Evolutionary conservation across 345 rosid species (phyloP).

Genomic region (Gynandropsis gynandra): DNA sequence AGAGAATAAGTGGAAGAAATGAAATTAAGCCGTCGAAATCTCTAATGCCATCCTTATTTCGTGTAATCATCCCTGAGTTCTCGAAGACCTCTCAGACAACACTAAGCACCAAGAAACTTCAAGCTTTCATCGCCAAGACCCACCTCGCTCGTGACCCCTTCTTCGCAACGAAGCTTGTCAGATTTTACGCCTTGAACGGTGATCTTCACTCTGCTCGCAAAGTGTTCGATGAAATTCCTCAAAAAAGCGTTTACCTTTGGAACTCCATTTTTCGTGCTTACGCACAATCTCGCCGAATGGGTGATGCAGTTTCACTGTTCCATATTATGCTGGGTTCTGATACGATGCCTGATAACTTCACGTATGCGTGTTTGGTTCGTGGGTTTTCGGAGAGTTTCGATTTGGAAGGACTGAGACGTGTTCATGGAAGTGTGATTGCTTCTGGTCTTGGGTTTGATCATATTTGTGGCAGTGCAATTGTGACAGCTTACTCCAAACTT

Average conservation of each 20-base stretch:
- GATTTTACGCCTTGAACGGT: conserved; percentile 44
- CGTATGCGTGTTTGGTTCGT: conserved; percentile 61
- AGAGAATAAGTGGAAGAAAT: too few relatives aligned
- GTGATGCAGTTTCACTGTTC: conserved; percentile 34
- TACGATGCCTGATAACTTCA: conserved; percentile 59
- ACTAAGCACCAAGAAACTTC: conserved; percentile 50
- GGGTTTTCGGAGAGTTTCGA: conserved; percentile 49
- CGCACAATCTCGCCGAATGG: conserved; percentile 38
- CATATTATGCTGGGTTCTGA: conserved; percentile 40
- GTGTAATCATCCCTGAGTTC: conserved; percentile 39
- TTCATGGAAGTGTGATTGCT: conserved; percentile 49
- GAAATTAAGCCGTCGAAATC: too few relatives aligned
- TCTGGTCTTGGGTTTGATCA: conserved; percentile 56
- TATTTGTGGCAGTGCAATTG: conserved; percentile 52
- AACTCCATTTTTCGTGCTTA: conserved; percentile 70
- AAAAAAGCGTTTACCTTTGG: conserved; percentile 77
- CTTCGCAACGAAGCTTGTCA: conserved; percentile 49
- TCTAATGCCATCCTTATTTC: conserved; percentile 8
- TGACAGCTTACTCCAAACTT: conserved; percentile 59
- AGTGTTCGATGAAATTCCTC: conserved; percentile 66
- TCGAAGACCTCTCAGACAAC: conserved; percentile 41
- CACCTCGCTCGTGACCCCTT: conserved; percentile 51
- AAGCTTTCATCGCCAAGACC: conserved; percentile 48
- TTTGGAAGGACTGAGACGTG: conserved; percentile 34
- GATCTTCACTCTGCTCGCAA: conserved; percentile 49